phyloP scores from a whole-genome alignment of 208 protist species.

The Blastocrithidia nonstop region DNA sequence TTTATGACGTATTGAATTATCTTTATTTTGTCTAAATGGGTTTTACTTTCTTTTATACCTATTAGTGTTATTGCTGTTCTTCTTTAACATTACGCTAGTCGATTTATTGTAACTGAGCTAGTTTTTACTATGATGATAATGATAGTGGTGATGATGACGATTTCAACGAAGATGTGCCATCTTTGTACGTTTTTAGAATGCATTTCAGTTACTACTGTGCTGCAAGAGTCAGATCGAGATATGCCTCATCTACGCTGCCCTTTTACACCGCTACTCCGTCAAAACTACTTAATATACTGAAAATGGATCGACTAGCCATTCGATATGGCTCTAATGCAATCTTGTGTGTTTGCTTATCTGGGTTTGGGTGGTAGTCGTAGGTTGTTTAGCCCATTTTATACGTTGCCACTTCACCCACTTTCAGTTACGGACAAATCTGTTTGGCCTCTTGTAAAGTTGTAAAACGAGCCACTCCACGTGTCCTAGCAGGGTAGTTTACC shows the following conservation, averaged over 20 bases:
- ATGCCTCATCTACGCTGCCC: conserved; percentile 77
- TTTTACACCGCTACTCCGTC: conserved; percentile 40
- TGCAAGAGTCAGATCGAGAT: conserved; percentile 67
- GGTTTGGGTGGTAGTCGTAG: conserved; percentile 40
- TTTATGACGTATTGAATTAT: too few species aligned
- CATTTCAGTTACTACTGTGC: conserved; percentile 22
- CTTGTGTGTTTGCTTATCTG: conserved; percentile 44
- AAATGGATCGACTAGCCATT: conserved; percentile 52
- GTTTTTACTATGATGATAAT: too few species aligned
- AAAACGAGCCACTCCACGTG: conserved; percentile 46
- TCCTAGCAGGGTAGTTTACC: conserved; percentile 79
- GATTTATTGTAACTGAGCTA: too few species aligned
- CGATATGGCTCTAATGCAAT: conserved; percentile 75
- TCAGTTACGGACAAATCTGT: conserved; percentile 26
- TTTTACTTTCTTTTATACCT: not conserved
- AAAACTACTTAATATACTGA: conserved; percentile 39
- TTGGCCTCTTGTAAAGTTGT: conserved; percentile 21
- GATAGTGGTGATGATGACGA: too few species aligned
- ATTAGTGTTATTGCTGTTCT: not conserved
- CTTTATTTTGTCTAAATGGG: too few species aligned
- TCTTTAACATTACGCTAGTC: too few species aligned
- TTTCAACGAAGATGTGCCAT: not conserved
- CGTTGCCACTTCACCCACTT: conserved; percentile 23
- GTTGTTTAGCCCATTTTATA: conserved; percentile 32
- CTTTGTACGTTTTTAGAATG: conserved; percentile 7